phyloP scores from a whole-genome alignment of 225 moss, liverwort and hornwort species.

The Rhytidiadelphus loreus region DNA sequence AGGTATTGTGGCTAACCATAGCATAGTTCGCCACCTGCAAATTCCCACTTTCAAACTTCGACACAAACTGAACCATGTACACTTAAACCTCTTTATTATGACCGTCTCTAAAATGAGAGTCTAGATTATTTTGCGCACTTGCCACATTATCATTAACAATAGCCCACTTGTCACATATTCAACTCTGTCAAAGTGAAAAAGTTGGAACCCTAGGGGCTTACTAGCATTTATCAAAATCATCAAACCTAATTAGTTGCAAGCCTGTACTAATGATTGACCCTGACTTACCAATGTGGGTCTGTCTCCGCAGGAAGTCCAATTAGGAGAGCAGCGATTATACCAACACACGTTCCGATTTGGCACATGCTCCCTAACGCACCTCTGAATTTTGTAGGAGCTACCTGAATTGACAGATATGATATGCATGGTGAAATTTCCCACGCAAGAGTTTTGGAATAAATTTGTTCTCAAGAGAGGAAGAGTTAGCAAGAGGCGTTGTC shows the following conservation, averaged over 20 bases:
- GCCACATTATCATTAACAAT: neutral
- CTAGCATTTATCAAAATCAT: neutral
- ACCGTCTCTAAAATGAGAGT: neutral
- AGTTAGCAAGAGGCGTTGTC: neutral
- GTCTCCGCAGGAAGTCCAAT: slow-evolving; percentile 77
- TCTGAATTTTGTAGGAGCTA: slow-evolving; percentile 87
- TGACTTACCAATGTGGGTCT: slow-evolving; percentile 83
- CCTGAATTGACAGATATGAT: slow-evolving; percentile 22
- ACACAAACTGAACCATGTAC: neutral
- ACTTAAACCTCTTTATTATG: neutral
- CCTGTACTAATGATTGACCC: neutral
- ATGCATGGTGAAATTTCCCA: neutral
- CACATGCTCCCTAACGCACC: slow-evolving; percentile 84
- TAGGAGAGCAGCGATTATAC: slow-evolving; percentile 70
- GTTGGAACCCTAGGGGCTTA: neutral
- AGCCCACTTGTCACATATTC: neutral
- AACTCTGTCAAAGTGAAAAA: neutral
- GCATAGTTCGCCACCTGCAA: slow-evolving; percentile 95
- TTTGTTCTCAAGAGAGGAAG: neutral
- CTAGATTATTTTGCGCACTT: neutral
- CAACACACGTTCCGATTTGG: slow-evolving; percentile 85
- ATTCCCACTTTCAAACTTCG: slow-evolving; percentile 10
- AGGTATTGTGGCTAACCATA: slow-evolving; percentile 82
- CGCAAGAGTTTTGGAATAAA: neutral
- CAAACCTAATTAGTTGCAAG: neutral